Conservation (phyloP, 1,284 basidiomycete species). For the Pseudozyma sp. region DNA sequence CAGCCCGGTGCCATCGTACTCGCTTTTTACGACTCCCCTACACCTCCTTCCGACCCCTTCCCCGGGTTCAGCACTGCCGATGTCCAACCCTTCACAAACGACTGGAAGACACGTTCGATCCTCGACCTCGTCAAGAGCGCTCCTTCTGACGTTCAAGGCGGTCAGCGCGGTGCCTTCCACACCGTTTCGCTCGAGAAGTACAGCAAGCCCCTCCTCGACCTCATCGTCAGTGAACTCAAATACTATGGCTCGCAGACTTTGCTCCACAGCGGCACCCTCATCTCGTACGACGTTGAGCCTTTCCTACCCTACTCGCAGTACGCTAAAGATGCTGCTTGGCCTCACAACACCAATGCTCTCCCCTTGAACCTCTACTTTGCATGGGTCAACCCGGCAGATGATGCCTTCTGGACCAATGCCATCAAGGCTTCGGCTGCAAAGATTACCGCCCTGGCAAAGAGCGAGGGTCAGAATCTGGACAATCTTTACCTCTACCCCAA, state of each 20-base stretch:
- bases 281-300: constrained; percentile 61
- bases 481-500: constrained; percentile 55
- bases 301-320: constrained; percentile 50
- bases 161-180: constrained; percentile 56
- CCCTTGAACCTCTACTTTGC: constrained; percentile 60
- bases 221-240: constrained; percentile 49
- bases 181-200: constrained; percentile 51
- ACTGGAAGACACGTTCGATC: constrained; percentile 49
- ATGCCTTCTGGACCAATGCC: constrained; percentile 44
- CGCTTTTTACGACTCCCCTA: constrained; percentile 52
- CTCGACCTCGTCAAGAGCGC: constrained; percentile 39
- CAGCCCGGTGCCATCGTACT: constrained; percentile 41
- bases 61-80: constrained; percentile 20
- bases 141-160: constrained; percentile 35
- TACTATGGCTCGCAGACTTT: constrained; percentile 29
- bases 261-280: constrained; percentile 38
- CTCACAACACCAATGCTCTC: constrained; percentile 49
- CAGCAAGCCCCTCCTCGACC: constrained; percentile 43
- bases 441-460: constrained; percentile 38
- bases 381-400: constrained; percentile 52
- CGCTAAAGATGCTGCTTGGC: constrained; percentile 45
- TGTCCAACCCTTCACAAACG: constrained; percentile 28
- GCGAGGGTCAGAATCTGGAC: constrained; percentile 57
- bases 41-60: constrained; percentile 33
- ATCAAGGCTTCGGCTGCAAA: constrained; percentile 39